phyloP scores from a whole-genome alignment of 164 flowering plant species.

The Sextonia rubra region DNA sequence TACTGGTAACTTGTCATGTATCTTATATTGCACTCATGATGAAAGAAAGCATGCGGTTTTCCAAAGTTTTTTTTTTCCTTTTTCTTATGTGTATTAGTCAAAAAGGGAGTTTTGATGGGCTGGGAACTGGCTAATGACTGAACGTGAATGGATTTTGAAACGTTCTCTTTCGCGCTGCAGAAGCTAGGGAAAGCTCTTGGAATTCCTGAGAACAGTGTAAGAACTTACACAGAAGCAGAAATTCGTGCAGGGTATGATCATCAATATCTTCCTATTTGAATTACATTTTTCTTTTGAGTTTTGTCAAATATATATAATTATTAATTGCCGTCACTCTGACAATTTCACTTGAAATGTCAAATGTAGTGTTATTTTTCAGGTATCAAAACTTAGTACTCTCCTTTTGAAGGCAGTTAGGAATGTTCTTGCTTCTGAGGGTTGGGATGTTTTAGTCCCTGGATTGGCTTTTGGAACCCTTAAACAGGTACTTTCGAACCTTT shows the following conservation, averaged over 20 bases:
- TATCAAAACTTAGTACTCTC: conserved; percentile 76
- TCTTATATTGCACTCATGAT: not conserved
- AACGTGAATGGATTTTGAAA: not conserved
- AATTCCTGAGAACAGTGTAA: conserved; percentile 76
- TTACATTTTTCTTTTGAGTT: not conserved
- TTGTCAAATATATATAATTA: not conserved
- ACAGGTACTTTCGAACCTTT: conserved; percentile 44
- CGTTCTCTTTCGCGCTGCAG: conserved; percentile 31
- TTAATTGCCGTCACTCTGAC: conserved; percentile 5
- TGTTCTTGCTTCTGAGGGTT: conserved; percentile 80
- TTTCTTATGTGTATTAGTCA: not conserved
- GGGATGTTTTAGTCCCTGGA: conserved; percentile 97
- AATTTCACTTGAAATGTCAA: conserved; percentile 11
- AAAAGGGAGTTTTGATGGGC: not conserved
- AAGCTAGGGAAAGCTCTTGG: conserved; percentile 83
- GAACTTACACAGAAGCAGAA: conserved; percentile 93
- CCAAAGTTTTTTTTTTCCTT: not conserved
- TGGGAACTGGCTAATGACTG: not conserved
- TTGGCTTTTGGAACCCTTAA: conserved; percentile 61
- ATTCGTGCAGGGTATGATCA: conserved; percentile 85
- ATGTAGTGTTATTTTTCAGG: conserved; percentile 85
- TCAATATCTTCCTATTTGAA: not conserved
- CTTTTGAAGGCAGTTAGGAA: conserved; percentile 70
- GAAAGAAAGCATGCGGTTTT: not conserved
- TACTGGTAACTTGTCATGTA: not conserved